Percentiles rank a stretch among this genome's conserved stretches.
phyloP scores from a whole-genome alignment of 345 rosid genomes.

The Brassica incana region DNA sequence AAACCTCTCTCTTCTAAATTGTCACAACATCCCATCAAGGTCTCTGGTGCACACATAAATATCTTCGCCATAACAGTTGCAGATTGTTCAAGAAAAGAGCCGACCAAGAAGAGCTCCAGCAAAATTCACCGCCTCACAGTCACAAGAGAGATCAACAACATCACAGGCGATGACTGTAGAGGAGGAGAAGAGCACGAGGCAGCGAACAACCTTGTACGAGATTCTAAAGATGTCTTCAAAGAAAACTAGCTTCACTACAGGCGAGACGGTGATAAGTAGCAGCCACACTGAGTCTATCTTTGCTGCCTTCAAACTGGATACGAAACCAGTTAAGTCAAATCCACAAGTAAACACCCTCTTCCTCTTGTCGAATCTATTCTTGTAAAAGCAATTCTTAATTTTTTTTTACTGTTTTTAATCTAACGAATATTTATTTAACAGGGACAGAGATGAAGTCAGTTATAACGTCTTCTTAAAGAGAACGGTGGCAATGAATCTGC shows the following conservation, averaged over 20 bases:
- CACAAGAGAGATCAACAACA: constrained; percentile 40
- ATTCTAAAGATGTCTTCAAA: constrained; percentile 61
- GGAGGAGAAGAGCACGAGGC: constrained; percentile 43
- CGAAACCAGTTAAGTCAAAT: constrained; percentile 39
- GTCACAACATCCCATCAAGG: neutral
- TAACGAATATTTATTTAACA: neutral
- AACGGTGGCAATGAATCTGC: neutral
- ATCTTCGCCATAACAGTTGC: constrained; percentile 16
- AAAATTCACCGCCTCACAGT: constrained; percentile 61
- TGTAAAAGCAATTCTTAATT: neutral
- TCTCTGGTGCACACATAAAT: neutral
- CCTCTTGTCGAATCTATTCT: neutral
- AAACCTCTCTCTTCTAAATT: constrained; percentile 22
- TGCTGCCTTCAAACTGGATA: constrained; percentile 77
- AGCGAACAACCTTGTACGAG: constrained; percentile 57
- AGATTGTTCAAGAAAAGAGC: constrained; percentile 53
- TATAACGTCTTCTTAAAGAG: neutral
- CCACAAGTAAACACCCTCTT: constrained; percentile 20
- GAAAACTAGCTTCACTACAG: constrained; percentile 42
- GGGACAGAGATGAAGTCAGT: neutral
- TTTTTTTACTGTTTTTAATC: neutral
- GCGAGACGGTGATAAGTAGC: constrained; percentile 43
- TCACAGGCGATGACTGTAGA: constrained; percentile 25
- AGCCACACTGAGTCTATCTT: constrained; percentile 60
- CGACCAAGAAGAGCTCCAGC: constrained; percentile 53